Evolutionary conservation across 2,329 filamentous ascomycete species (phyloP), one percentile per base, ranked within the genome.

Genomic region (Tolypocladium sp.): DNA sequence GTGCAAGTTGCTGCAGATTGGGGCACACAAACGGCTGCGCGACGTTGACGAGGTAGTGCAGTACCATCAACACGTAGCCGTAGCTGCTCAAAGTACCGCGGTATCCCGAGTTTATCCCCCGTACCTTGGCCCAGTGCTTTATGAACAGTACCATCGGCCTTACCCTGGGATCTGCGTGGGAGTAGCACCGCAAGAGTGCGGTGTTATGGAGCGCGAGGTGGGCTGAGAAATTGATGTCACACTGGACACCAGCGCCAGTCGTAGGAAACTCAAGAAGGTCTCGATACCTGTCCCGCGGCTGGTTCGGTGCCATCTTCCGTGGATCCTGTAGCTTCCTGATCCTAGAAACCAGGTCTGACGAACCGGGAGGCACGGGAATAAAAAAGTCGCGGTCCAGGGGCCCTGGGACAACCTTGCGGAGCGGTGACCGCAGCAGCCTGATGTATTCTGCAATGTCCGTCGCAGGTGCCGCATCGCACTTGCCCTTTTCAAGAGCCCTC

Each of bases 151-250:
- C 85, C 76, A 96, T 83, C 2, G 86, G 84, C 27, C 85, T 82
- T 6, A 96, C 90, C 13, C 92, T 86, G 5, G 83, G 75, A 69
- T 97, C 92, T 25, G 88, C 90, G 58, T 84, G 82, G 2, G 89
- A 88, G 73, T 97, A 97, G 71, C 90, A 93, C 44, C 89, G 85
- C 37, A 97, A 81, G 44, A 97, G 83, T 40, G 84, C 76, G 0
- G 92, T 95, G 71, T 96, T 96, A 64, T 94, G 88, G 3, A 96
- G 78, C 2, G 88, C 91, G 3, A 96, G 82, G 52, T 90, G 85
- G 22, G 92, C 92, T 1, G 89, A 89, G 70, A 96, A 96, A 72
- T 96, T 96, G 78, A 97, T 91, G 69, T 96, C 91, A 70, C 90
- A 94, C 69, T 92, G 90, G 17, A 93, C 89, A n/a, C 91, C 91